Base-by-base conservation (phyloP, 2,329 filamentous ascomycete genomes). In the Mariannaea sp. region DNA sequence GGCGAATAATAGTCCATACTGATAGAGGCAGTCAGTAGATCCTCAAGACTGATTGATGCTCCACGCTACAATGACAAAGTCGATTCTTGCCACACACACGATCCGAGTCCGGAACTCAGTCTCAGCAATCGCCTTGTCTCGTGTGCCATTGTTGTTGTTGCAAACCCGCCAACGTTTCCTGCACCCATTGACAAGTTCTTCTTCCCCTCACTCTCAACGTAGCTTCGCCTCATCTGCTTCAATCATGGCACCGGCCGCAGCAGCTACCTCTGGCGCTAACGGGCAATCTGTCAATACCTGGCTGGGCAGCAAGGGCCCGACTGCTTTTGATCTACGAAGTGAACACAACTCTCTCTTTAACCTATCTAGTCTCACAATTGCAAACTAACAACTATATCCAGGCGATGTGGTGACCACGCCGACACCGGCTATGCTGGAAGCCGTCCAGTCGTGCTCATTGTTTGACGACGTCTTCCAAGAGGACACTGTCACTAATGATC, bases 401-500 rank as follows among this genome's bases (percentile, higher is more conserved):
- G 79, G 79, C 57, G 80, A 82, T 65, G 75, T 75, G 19, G 75
- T 80, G 71, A 95, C 91, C 3, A 89, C 86, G 1, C 90, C 90
- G 1, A 94, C 89, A 0, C 71, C 83, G 1, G 83, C 87, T 4
- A 97, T 96, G 92, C 84, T 97, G 30, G 77, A 82, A 38, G 90
- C 92, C 13, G 88, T 97, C 60, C 78, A 84, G 61, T 78, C 84
- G 44, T 88, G 86, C 58, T 87, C 88, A 0, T 82, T 96, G 26
- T 78, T 88, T 14, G 92, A 97, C 71, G 92, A 96, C 71, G 90
- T 96, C 61, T 90, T 88, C 70, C 76, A 79, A 58, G 91, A 95
- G 72, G 92, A 96, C 65, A 77, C 83, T 1, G 91, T 88, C 0
- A 97, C 93, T 1, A 85, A 81, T 44, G 79, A 82, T 19, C 83